Conservation (phyloP, 1,284 basidiomycete species). For the Ceraceosorus guamensis region DNA sequence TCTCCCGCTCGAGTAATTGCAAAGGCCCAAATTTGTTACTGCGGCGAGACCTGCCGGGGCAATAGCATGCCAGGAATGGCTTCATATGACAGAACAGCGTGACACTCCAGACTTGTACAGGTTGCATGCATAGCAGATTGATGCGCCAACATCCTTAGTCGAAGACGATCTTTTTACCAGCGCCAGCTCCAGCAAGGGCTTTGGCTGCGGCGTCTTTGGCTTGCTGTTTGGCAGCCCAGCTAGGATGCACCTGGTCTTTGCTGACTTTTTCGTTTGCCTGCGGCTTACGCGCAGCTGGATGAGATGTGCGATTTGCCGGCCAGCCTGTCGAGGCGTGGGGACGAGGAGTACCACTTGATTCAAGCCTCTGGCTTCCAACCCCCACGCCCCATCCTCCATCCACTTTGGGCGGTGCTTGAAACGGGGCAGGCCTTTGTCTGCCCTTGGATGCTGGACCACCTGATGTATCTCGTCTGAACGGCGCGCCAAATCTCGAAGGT, state of each 20-base stretch:
- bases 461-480: background rate
- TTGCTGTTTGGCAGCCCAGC: slow-evolving; percentile 41
- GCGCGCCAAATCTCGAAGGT: slow-evolving; percentile 18
- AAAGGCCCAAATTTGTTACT: too few species aligned
- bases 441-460: background rate
- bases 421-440: background rate
- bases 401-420: background rate
- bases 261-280: slow-evolving; percentile 1
- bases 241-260: slow-evolving; percentile 30
- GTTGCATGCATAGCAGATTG: too few species aligned
- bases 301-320: background rate
- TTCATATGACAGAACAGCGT: too few species aligned
- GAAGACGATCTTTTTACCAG: slow-evolving; percentile 31
- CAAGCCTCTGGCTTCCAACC: background rate
- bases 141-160: slow-evolving; percentile 14
- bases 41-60: too few species aligned
- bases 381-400: slow-evolving; percentile 15
- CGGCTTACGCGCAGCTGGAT: background rate
- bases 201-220: slow-evolving; percentile 29
- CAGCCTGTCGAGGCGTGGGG: background rate
- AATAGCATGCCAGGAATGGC: too few species aligned
- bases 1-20: too few species aligned
- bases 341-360: background rate
- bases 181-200: slow-evolving; percentile 9
- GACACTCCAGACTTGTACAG: too few species aligned